Evolutionary conservation across 495 filamentous ascomycete genomes (phyloP).

Genomic region (Rhizodiscina lignyota): DNA sequence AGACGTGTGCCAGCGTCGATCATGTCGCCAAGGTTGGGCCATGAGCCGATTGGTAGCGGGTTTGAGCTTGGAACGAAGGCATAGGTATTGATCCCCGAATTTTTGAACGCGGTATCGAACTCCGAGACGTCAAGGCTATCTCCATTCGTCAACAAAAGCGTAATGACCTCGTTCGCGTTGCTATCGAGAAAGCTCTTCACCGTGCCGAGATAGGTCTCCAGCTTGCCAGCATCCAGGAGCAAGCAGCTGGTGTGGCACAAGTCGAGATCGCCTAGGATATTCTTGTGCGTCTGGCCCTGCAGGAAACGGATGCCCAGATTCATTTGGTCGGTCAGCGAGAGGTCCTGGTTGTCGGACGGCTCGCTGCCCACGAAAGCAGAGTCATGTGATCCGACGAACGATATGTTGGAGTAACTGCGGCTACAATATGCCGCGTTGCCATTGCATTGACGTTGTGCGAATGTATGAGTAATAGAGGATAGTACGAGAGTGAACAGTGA

Average conservation of each 20-base stretch:
- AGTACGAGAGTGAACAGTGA: too few species aligned
- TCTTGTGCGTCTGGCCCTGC: not conserved
- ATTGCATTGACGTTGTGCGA: not conserved
- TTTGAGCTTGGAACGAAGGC: not conserved
- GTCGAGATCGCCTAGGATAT: not conserved
- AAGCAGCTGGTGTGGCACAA: not conserved
- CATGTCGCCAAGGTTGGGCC: not conserved
- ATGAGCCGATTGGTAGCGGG: not conserved
- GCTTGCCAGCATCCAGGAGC: not conserved
- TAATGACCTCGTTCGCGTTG: not conserved
- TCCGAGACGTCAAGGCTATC: not conserved
- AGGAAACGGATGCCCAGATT: not conserved
- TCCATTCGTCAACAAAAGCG: not conserved
- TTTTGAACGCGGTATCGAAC: not conserved
- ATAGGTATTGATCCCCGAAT: not conserved
- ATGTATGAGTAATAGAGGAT: too few species aligned
- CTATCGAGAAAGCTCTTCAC: not conserved
- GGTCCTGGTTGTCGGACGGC: not conserved
- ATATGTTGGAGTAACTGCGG: not conserved
- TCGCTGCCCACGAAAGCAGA: not conserved
- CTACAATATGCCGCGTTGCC: not conserved
- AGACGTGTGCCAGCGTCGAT: not conserved
- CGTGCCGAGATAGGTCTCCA: not conserved
- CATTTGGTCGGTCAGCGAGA: not conserved
- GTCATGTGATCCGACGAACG: not conserved